Base-by-base conservation (phyloP, 1,284 basidiomycete species). In the Microbotryum saponariae region DNA sequence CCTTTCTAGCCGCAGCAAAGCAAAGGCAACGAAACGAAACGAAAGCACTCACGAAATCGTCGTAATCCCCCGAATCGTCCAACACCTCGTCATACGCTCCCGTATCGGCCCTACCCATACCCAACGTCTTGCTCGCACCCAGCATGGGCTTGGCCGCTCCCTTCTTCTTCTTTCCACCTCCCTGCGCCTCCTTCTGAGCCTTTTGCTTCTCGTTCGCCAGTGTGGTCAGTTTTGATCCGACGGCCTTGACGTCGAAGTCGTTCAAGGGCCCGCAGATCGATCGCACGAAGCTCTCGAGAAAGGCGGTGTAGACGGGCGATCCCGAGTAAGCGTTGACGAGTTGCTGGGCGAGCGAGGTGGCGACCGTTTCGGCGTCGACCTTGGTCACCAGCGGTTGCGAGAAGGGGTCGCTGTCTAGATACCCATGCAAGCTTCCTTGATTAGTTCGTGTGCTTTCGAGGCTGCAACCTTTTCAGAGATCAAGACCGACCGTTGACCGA, bases 181-280 rank as follows among this genome's bases (percentile, higher is more conserved):
- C 89, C 66, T 83, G 85, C 4, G 60, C 65, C 0, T 84, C 80
- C 76, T 88, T 90, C 54, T 91, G 90, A 74, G 91, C 89, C 76
- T 84, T 88, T 78, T 92, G 89, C 78, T 97, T 97, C 78, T 92
- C 90, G 73, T 93, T 94, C 55, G 90, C 87, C 14, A 96, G 79
- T 2, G 88, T 85, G 21, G 88, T 89, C 58, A 97, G 78, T 18
- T 79, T 83, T 58, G 84, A 87, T 4, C 89, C 89, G 2, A 83
- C 87, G 74, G 93, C 93, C 67, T 90, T 83, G 42, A 91, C 85
- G 72, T 97, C 91, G 56, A 91, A 84, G 66, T 93, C 91, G 65
- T 85, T 86, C 57, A 96, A 80, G 16, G 87, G 83, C 64, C 79
- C 76, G 3, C 86, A 85, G 21, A 93, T 77, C 61, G 84, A 83